Conservation (phyloP, 805 yeast genomes). For the Martiniozyma abietophila region DNA sequence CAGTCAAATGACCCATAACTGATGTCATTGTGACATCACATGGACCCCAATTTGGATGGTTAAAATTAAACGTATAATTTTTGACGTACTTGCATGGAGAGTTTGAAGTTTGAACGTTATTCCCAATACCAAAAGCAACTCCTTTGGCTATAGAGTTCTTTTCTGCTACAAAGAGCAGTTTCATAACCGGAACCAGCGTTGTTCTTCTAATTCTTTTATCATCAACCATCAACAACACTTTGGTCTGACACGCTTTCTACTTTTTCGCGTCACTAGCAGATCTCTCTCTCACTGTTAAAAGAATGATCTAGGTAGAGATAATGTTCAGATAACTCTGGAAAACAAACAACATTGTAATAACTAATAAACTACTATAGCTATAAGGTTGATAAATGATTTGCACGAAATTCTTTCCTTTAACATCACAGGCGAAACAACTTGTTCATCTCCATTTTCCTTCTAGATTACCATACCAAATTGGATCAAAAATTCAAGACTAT, state of each 20-base stretch:
- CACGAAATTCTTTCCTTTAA: too few relatives aligned
- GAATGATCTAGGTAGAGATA: too few relatives aligned
- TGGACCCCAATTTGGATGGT: conserved; percentile 50
- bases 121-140: conserved; percentile 62
- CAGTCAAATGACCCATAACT: conserved; percentile 77
- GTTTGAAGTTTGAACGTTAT: conserved; percentile 27
- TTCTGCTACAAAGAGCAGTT: conserved; percentile 90
- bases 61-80: conserved; percentile 69
- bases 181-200: conserved; percentile 42
- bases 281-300: too few relatives aligned
- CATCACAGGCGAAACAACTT: not conserved
- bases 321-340: too few relatives aligned
- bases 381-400: too few relatives aligned
- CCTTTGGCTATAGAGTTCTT: conserved; percentile 91
- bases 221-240: not conserved
- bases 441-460: conserved; percentile 34
- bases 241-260: conserved; percentile 1
- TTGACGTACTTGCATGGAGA: conserved; percentile 54
- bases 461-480: conserved; percentile 34
- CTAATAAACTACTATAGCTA: too few relatives aligned
- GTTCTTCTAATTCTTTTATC: too few relatives aligned
- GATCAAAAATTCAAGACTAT: conserved; percentile 46
- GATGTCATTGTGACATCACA: conserved; percentile 87
- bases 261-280: too few relatives aligned
- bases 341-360: too few relatives aligned